Base-by-base conservation (phyloP, 345 rosid genomes). In the Eucalyptus sp. region DNA sequence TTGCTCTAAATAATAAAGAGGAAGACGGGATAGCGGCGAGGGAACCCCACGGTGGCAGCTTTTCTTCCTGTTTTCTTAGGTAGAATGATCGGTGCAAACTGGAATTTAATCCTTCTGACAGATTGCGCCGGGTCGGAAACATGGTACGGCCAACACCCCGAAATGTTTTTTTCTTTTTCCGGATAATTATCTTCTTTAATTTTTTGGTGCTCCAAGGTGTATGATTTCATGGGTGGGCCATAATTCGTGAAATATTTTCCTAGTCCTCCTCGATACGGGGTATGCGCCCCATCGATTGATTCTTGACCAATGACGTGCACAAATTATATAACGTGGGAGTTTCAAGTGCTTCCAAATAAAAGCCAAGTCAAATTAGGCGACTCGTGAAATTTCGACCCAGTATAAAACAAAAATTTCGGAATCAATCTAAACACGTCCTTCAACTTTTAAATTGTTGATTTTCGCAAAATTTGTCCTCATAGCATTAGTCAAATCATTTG, bases 1-100 rank as follows among this genome's bases (percentile, higher is more conserved):
- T 52, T 20, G 8, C 0, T 52, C 58, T 0, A 52, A 52, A 4
- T 8, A 52, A 3, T 20, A n/a, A 64, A 33, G 7, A 37, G 46
- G 48, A 41, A 76, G 48, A 76, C 48, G 12, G 13, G 0, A 22
- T 41, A 22, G 84, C 84, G 48, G 84, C 84, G 48, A 41, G 27
- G 84, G 16, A 76, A 76, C 84, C 84, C 84, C 84, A 11, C 48
- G 29, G 2, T 41, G 48, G 84, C 84, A 76, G 27, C 84, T 22
- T 76, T 20, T 37, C 27, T 20, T 41, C 29, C 24, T 18, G 84
- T 76, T 6, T 10, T 20, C 83, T 41, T 76, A 6, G 48, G 29
- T 20, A 41, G 31, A 11, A 17, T 17, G 13, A 76, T 41, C 15
- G 15, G 41, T 41, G 83, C 27, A 22, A 41, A 20, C 48, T 16